Base-by-base conservation (phyloP, 2,329 filamentous ascomycete species). In the Knufia petricola region DNA sequence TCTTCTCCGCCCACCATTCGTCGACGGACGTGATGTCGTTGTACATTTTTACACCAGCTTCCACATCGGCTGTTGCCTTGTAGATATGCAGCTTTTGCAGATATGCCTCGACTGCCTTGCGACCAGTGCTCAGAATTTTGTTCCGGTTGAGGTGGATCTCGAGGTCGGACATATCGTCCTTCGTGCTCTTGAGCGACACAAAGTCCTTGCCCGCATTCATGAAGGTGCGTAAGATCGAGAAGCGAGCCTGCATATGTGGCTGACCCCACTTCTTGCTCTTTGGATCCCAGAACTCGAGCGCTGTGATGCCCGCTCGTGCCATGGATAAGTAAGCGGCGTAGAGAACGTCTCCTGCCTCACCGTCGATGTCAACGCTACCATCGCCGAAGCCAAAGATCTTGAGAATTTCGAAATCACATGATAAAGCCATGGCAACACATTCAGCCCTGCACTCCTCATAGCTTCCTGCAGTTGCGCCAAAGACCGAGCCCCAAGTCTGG, bases 381-480 rank as follows among this genome's bases (percentile, higher is more conserved):
- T 94, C 77, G 23, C 88, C 89, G 52, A 90, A 92, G 21, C 89
- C 89, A 59, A 96, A 96, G 61, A 95, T 90, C 64, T 88, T 78
- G 17, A 96, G 76, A 43, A 94, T 87, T 9, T 80, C 76, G 62
- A 94, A 95, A 60, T 95, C 89, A 66, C 89, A 94, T 61, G 82
- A 80, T 3, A 96, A 73, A 36, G 81, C 82, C 88, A 95, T 95
- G 45, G 89, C 90, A 9, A 95, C 89, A 59, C 88, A 85, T 65
- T 96, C 90, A 3, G 90, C 90, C 48, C 90, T 82, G 65, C 90
- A 96, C 67, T 96, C 90, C 67, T 96, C 90, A 61, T 95, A 95
- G 13, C 83, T 86, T 2, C 84, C 87, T 31, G 89, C 87, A 55
- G 94, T 79, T 52, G 85, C 79, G 21, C 89, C 88, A 61, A 96